Base-by-base conservation (phyloP, 768 basidiomycete species). In the Amanita inopinata region DNA sequence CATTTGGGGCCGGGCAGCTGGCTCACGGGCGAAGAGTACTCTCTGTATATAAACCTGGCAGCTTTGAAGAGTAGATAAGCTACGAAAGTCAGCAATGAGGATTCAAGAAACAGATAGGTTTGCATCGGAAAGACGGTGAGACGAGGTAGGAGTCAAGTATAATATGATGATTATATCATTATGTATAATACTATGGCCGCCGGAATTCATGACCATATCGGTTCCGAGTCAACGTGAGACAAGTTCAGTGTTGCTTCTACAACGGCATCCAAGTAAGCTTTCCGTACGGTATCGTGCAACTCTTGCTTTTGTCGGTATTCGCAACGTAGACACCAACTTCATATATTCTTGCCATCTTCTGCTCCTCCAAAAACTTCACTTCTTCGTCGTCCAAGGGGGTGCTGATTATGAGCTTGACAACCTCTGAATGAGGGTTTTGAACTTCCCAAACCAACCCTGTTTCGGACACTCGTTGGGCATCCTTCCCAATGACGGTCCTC, bases 251-350 rank as follows among this genome's bases (percentile, higher is more conserved):
- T n/a, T n/a, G n/a, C n/a, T n/a, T 20, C 17, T 19, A 30, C 14
- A 12, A 11, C 18, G 28, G 40, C 18, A 56, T 40, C 70, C 70
- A 76, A 4, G 65, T 64, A 23, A 78, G 61, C 51, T 61, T 71
- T 8, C 73, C 74, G 45, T 70, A 77, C 10, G 73, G 74, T 1
- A 71, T 76, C 3, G 38, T 53, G 1, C 56, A 52, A 33, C 49
- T 54, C 11, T 61, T 67, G n/a, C 51, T 54, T 10, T 56, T 56
- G 5, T 55, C 54, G 4, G 51, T 52, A 2, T 46, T 54, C 3
- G 52, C 51, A 1, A 76, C 67, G 35, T 47, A 61, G 43, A 82
- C 69, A 0, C 62, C 76, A 2, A 82, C 62, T 49, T 82, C 79
- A 43, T 67, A 73, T 1, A 80, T 66, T 2, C 70, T 28, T 4